phyloP scores from a whole-genome alignment of 148 eudicot species.

The Gaultheria prostrata region DNA sequence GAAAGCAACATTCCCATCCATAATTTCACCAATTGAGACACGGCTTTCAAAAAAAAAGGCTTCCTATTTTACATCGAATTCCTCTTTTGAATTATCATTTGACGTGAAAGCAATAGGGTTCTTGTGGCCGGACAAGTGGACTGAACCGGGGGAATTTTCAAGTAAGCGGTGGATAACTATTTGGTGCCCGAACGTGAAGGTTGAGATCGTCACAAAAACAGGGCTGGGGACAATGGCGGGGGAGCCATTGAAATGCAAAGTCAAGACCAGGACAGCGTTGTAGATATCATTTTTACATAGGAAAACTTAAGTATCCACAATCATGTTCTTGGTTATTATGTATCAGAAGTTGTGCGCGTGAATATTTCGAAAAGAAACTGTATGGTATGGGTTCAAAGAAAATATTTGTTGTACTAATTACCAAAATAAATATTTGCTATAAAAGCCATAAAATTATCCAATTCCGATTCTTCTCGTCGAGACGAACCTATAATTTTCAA shows the following conservation, averaged over 20 bases:
- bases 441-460: no score
- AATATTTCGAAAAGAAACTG: no score
- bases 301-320: no score
- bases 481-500: no score
- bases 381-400: no score
- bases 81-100: neutral
- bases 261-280: neutral
- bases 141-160: neutral
- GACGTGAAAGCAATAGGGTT: neutral
- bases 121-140: neutral
- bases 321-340: no score
- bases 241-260: neutral
- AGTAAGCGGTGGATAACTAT: neutral
- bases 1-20: neutral
- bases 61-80: no score
- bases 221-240: neutral
- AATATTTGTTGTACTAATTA: no score
- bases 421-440: no score
- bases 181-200: neutral
- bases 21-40: neutral
- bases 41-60: neutral
- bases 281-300: no score
- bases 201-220: neutral
- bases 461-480: no score
- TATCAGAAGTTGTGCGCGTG: no score